These are phyloP conservation scores for Fusarium redolens DNA, from an alignment of 2,329 filamentous ascomycete genomes.

Conservation along the genomic window DNA sequence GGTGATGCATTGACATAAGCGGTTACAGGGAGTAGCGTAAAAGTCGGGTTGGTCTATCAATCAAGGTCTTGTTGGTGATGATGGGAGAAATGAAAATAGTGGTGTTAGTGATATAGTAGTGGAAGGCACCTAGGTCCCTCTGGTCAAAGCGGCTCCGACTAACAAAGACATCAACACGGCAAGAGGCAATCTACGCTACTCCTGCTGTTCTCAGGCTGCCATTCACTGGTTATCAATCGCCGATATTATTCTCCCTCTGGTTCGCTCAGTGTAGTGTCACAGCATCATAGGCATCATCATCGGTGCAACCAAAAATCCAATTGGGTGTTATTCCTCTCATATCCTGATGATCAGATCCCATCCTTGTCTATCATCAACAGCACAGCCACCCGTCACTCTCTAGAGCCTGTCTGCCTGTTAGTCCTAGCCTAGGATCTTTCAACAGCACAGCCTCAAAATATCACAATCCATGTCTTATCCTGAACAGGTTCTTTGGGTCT, in stretches of 20 bases:
- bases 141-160: conserved; percentile 16
- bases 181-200: background rate
- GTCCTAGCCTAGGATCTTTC: conserved; percentile 3
- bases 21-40: background rate
- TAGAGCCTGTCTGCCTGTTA: background rate
- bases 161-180: conserved; percentile 5
- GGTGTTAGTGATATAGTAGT: conserved; percentile 14
- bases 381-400: conserved; percentile 29
- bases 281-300: conserved; percentile 7
- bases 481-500: conserved; percentile 2
- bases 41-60: conserved; percentile 22
- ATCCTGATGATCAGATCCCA: background rate
- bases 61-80: conserved; percentile 28
- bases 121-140: background rate
- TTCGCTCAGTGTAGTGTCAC: background rate
- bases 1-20: conserved; percentile 7
- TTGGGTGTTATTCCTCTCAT: background rate
- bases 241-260: background rate
- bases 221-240: background rate
- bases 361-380: conserved; percentile 19
- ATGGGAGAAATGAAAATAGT: background rate
- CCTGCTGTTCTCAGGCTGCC: background rate
- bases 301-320: background rate
- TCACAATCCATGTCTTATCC: conserved; percentile 22
- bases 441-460: conserved; percentile 31